These are phyloP conservation scores for Suhomyces atakaporum DNA, from an alignment of 1,139 yeast species.

Conservation along the genomic window DNA sequence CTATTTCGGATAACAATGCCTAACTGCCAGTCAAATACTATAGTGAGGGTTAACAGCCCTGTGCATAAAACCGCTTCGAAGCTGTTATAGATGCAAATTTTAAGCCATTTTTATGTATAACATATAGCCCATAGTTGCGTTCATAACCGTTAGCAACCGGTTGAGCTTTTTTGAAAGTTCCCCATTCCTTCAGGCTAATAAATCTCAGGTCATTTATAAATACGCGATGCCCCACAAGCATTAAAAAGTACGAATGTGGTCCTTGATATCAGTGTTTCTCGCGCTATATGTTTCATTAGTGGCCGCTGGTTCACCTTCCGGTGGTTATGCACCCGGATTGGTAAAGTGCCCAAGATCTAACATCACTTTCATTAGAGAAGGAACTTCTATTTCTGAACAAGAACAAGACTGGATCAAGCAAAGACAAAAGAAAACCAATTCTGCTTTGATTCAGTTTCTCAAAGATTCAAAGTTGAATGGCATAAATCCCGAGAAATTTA, in stretches of 20 bases:
- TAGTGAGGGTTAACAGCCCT: no score
- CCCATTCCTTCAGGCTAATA: no score
- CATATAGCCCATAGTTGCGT: no score
- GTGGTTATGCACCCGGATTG: constrained; percentile 65
- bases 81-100: no score
- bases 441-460: constrained; percentile 57
- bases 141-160: no score
- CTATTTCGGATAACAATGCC: not conserved
- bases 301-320: constrained; percentile 59
- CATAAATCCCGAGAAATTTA: constrained; percentile 54
- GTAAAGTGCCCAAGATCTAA: constrained; percentile 54
- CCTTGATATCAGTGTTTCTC: constrained; percentile 1
- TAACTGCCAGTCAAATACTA: no score
- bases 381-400: constrained; percentile 32
- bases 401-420: constrained; percentile 45
- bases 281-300: constrained; percentile 6
- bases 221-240: not conserved
- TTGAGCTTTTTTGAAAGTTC: no score
- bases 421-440: constrained; percentile 56
- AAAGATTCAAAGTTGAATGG: constrained; percentile 58
- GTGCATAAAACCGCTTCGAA: no score
- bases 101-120: no score
- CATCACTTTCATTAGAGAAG: constrained; percentile 29
- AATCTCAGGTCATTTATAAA: not conserved
- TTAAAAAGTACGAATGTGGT: constrained; percentile 1